Evolutionary conservation across 2,329 filamentous ascomycete species (phyloP), one percentile per base, ranked within the genome.

Genomic region (Epichloe uncinata): DNA sequence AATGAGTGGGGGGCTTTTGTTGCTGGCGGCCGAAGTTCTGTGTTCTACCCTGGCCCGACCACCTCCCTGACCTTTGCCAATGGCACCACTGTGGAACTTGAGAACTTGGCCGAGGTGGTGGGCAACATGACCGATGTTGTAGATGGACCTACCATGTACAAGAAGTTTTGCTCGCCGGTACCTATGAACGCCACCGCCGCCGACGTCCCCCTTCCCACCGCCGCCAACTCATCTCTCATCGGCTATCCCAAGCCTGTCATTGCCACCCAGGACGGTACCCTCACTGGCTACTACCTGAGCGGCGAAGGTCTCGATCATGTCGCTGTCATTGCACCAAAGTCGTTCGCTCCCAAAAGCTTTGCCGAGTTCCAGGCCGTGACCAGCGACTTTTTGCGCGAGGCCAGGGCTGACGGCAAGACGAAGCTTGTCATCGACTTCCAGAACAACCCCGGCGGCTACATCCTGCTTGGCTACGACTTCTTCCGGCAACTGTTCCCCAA

Each of bases 381-480:
- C 40, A 56, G 58, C 36, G 56, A 65, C 20, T 68, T 69, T 20
- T 50, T 70, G 43, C 59, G 63, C 42, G 50, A 62, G n/a, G 65
- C 64, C 9, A 54, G 61, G 0, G 66, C 68, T 9, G 70, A 68
- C 1, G 74, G 73, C 50, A 81, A 79, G 64, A 79, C 71, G 43
- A 79, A 78, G 60, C 70, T 83, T 0, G 73, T 83, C 11, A 66
- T 84, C 30, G 56, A 57, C 43, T 48, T 56, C 33, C 56, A 57
- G 41, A 50, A 37, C 44, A 83, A 83, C 55, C 74, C 72, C 2
- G 80, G 80, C 41, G 79, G 80, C 22, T 72, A 70, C 13, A 74
- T 82, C 42, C 60, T 79, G 7, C 70, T 75, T n/a, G 79, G 76
- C 15, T 80, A 79, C 55, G 79, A 82, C 57, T 68, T 84, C 26